Evolutionary conservation across 495 filamentous ascomycete genomes (phyloP), one percentile per base, ranked within the genome.

Genomic region (Neurospora cerealis): DNA sequence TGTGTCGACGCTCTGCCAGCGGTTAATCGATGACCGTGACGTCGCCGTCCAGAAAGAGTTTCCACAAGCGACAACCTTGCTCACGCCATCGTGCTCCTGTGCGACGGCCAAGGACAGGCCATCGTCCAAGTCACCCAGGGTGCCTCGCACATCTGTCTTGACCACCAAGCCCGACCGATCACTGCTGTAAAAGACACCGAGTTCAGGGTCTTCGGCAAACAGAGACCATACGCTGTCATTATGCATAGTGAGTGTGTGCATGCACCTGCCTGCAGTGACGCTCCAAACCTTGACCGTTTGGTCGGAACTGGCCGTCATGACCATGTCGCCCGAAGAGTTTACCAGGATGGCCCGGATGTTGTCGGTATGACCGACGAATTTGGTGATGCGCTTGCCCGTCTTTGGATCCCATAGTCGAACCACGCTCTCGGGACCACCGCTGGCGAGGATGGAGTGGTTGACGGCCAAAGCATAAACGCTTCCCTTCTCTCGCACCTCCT

Each of bases 261-360:
- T 93, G 85, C 96, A 98, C 74, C 96, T 88, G 42, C 95, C 96
- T 13, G 93, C 95, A 2, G 93, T 94, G 69, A 98, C 88, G 69
- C 94, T 98, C 96, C 96, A 99, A 32, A 98, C 89, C 82, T 99
- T 99, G 83, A 99, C 91, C 0, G 96, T 98, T 80, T 96, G 93
- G 80, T 99, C 96, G 3, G 96, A 96, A 70, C 94, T 97, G 4
- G 94, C 96, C 0, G 94, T 97, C 88, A 99, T 89, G 70, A 99
- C 92, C 40, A 90, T 95, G 81, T 97, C 93, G 10, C 93, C 94
- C 72, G 92, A 89, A 77, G 95, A 88, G 75, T 92, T 97, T 77
- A 99, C 91, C 71, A 98, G 83, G 73, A 99, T 94, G 74, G 93
- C 91, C 62, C 96, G 91, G 74, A 99, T 88, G 75, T 95, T 97